Evolutionary conservation across 177 flowering plant species (phyloP).

Genomic region (Vitis hybrid): DNA sequence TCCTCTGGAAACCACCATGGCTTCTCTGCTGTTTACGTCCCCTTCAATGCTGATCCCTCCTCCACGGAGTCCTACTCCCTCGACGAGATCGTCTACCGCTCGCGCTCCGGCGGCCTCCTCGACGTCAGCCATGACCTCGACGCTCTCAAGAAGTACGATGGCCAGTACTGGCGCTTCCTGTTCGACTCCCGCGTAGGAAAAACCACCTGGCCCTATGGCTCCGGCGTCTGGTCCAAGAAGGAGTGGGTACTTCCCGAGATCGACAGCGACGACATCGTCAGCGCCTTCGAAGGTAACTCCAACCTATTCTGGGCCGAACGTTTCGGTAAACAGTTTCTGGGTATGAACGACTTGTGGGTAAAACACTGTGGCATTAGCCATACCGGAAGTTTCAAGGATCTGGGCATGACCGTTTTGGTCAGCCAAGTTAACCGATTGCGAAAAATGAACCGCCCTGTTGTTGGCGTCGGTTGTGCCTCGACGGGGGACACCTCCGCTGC

Average conservation of each 20-base stretch:
- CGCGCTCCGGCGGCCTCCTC: constrained; percentile 13
- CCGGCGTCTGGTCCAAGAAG: constrained; percentile 15
- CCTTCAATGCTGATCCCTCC: constrained; percentile 33
- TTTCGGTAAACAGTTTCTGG: constrained; percentile 8
- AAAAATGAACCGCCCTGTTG: constrained; percentile 20
- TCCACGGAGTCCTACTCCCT: constrained; percentile 12
- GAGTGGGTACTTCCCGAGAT: constrained; percentile 11
- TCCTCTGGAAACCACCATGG: constrained; percentile 21
- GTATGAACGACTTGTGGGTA: constrained; percentile 10
- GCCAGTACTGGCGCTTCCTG: constrained; percentile 3
- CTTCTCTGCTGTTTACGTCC: no score
- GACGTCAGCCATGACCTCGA: constrained; percentile 8
- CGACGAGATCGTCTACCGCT: constrained; percentile 10
- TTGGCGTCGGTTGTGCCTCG: constrained; percentile 24
- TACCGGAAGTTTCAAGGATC: constrained; percentile 33
- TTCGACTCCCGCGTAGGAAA: constrained; percentile 12
- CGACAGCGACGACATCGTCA: constrained; percentile 9
- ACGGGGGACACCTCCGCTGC: constrained; percentile 36
- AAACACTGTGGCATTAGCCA: constrained; percentile 25
- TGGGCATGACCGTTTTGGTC: constrained; percentile 37
- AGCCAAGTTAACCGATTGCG: constrained; percentile 32
- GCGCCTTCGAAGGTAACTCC: constrained; percentile 13
- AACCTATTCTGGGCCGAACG: constrained; percentile 16
- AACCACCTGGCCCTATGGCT: constrained; percentile 14
- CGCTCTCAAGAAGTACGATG: constrained; percentile 7